These are phyloP conservation scores for Acorus gramineus DNA, from an alignment of 106 monocot species.

Conservation along the genomic window DNA sequence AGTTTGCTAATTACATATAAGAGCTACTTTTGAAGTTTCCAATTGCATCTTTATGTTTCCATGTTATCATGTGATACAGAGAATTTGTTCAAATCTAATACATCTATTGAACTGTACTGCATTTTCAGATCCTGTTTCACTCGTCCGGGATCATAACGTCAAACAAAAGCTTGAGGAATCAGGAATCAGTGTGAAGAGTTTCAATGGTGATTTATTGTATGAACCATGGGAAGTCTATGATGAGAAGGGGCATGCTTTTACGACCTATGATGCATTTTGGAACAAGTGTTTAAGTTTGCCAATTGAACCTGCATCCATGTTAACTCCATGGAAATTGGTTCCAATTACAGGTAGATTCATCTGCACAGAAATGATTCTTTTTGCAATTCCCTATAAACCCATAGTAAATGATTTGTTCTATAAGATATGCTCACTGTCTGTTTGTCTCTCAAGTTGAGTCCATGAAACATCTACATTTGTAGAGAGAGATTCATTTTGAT, in stretches of 20 bases:
- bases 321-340: slow-evolving; percentile 59
- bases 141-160: slow-evolving; percentile 75
- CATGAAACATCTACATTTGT: too few relatives aligned
- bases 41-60: too few relatives aligned
- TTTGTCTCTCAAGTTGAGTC: neutral
- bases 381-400: neutral
- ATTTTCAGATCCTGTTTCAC: slow-evolving; percentile 73
- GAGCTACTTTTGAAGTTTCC: too few relatives aligned
- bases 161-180: slow-evolving; percentile 41
- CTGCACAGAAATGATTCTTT: neutral
- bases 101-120: too few relatives aligned
- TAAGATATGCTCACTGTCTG: neutral
- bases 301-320: slow-evolving; percentile 29
- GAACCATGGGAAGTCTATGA: slow-evolving; percentile 89
- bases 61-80: too few relatives aligned
- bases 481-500: neutral
- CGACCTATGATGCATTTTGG: slow-evolving; percentile 59
- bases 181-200: slow-evolving; percentile 57
- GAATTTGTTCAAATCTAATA: too few relatives aligned
- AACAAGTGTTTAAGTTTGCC: slow-evolving; percentile 44
- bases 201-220: slow-evolving; percentile 69
- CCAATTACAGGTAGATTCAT: slow-evolving; percentile 35
- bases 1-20: too few relatives aligned
- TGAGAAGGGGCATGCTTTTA: slow-evolving; percentile 59
- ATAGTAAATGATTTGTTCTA: neutral